phyloP scores from a whole-genome alignment of 2,329 filamentous ascomycete species.

The Neonectria punicea region DNA sequence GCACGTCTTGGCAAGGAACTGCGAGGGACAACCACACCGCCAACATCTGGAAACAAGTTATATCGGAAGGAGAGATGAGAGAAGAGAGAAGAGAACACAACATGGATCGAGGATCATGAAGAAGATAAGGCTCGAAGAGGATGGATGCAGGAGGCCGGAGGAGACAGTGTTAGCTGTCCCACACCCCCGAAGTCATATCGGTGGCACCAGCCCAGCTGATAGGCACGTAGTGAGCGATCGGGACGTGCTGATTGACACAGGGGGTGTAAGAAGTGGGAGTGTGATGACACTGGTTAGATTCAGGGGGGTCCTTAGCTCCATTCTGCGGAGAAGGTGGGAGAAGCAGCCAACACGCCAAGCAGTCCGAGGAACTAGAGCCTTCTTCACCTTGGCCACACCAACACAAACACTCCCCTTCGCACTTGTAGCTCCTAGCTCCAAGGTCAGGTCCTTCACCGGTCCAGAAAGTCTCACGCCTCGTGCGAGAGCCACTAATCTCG shows the following conservation, averaged over 20 bases:
- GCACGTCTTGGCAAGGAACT: not conserved
- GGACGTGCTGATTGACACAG: not conserved
- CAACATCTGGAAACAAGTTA: not conserved
- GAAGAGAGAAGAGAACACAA: conserved; percentile 12
- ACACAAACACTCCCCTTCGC: not conserved
- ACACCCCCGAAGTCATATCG: not conserved
- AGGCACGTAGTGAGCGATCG: not conserved
- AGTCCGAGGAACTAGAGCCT: not conserved
- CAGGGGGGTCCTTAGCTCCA: not conserved
- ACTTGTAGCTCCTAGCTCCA: not conserved
- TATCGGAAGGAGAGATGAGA: not conserved
- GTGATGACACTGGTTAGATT: not conserved
- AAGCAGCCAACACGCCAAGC: not conserved
- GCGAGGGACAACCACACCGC: not conserved
- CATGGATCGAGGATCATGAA: not conserved
- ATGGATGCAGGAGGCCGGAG: not conserved
- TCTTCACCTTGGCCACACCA: not conserved
- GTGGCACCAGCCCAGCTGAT: not conserved
- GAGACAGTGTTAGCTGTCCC: not conserved
- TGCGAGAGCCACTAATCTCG: not conserved
- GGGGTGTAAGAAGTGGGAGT: not conserved
- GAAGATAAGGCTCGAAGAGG: not conserved
- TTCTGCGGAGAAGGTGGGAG: not conserved
- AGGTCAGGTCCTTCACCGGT: not conserved
- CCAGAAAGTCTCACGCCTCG: not conserved